Percentiles rank a stretch among this genome's conserved stretches.
These are phyloP conservation scores for Botrytis medusae DNA, from an alignment of 2,329 filamentous ascomycete species.

Conservation along the genomic window DNA sequence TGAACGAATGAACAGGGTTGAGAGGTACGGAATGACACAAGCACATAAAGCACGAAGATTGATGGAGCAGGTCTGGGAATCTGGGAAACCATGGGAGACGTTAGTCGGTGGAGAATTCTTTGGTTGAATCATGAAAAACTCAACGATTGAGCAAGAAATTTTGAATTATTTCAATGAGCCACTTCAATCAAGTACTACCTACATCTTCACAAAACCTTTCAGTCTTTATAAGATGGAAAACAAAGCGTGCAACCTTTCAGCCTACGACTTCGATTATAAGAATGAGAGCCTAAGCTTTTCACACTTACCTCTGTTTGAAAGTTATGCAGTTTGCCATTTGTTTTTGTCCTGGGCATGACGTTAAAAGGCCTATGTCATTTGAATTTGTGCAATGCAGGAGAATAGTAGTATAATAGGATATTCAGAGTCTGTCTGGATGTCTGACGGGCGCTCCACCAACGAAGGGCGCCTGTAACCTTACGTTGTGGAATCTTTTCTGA, in stretches of 20 bases:
- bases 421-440: slow-evolving; percentile 23
- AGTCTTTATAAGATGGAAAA: too few species aligned
- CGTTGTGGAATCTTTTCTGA: slow-evolving; percentile 47
- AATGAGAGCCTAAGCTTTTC: too few species aligned
- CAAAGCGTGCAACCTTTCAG: background rate
- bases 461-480: background rate
- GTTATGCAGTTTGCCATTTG: background rate
- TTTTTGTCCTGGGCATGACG: slow-evolving; percentile 46
- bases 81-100: slow-evolving; percentile 67
- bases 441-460: slow-evolving; percentile 5
- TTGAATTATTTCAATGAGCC: background rate
- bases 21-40: slow-evolving; percentile 75
- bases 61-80: slow-evolving; percentile 70
- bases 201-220: background rate
- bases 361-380: slow-evolving; percentile 41
- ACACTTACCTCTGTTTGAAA: too few species aligned
- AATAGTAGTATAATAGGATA: slow-evolving; percentile 24
- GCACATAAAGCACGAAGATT: slow-evolving; percentile 61
- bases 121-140: slow-evolving; percentile 27
- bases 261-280: background rate
- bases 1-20: slow-evolving; percentile 64
- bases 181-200: too few species aligned
- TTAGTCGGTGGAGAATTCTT: slow-evolving; percentile 46
- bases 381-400: background rate
- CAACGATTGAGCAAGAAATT: background rate